Base-by-base conservation (phyloP, 768 basidiomycete genomes). In the Lactarius vividus region DNA sequence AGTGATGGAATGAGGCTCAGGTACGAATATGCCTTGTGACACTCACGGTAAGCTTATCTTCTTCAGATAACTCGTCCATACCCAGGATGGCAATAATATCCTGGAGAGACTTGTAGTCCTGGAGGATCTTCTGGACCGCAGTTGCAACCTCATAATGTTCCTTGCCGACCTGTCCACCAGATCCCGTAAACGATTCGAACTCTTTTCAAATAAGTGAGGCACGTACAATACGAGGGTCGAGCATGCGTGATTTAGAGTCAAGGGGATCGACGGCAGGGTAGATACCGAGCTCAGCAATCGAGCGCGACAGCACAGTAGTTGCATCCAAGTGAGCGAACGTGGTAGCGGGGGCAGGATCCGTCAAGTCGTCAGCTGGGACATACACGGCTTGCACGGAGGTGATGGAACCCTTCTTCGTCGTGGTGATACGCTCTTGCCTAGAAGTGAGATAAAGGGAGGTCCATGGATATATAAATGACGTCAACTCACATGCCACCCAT, bases 301-400 rank as follows among this genome's bases (percentile, higher is more conserved):
- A 89, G 85, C 97, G 97, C 63, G 97, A 99, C 81, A 99, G 85
- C 77, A 98, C 96, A 75, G 97, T 98, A 72, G 97, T 99, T 72
- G 97, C 96, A 77, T 99, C 97, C 92, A 99, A 93, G 79, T 98
- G 97, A 79, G 96, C 96, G 83, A 98, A 98, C 74, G 97, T 98
- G 71, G 97, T 99, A 69, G 97, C 97, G 46, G 97, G 97, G 67
- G 97, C 97, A 71, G 97, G 97, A 84, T 98, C 97, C 75, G 97
- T 99, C 93, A 99, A 92, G 84, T 98, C 97, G 80, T 98, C 97
- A 73, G 97, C 97, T 70, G 97, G 97, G 69, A 99, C 97, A 78
- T 99, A 99, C 79, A 99, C 97, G 74, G 97, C 97, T 80, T 99
- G 97, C 75, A 99, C 97, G 40, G 96, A 99, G 57, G 97, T 99